Conservation (phyloP, 164 flowering plant genomes). For the Sedum album region DNA sequence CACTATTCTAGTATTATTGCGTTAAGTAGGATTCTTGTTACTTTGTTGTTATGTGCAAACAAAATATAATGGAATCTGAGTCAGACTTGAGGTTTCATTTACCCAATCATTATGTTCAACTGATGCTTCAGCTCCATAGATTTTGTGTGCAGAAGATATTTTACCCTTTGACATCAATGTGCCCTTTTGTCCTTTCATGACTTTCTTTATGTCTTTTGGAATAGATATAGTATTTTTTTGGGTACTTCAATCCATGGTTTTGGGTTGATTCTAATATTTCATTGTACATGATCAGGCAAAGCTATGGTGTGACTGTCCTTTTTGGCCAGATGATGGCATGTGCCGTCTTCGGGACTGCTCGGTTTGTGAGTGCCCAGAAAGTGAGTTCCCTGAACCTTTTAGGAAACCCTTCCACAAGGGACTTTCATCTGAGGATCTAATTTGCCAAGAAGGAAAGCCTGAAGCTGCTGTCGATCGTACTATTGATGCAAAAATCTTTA, state of each 20-base stretch:
- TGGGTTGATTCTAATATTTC: background rate
- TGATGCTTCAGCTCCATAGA: background rate
- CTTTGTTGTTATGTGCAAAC: background rate
- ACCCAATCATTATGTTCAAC: background rate
- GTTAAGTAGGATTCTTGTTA: background rate
- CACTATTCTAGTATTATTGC: background rate
- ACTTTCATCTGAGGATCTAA: slow-evolving; percentile 50
- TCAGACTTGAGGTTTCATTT: background rate
- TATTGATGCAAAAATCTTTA: slow-evolving; percentile 68
- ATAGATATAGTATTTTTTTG: background rate
- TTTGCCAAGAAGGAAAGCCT: slow-evolving; percentile 92
- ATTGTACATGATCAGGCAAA: slow-evolving; percentile 41
- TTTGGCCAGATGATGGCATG: slow-evolving; percentile 99
- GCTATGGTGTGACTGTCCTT: slow-evolving; percentile 96
- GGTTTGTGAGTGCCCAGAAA: slow-evolving; percentile 94
- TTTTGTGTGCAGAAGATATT: background rate
- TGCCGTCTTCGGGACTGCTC: slow-evolving; percentile 94
- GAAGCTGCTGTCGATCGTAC: slow-evolving; percentile 86
- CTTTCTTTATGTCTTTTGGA: background rate
- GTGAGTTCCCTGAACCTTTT: slow-evolving; percentile 80
- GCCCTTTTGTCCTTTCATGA: background rate
- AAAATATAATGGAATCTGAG: background rate
- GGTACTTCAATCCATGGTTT: background rate
- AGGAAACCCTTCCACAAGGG: slow-evolving; percentile 35
- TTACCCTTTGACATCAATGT: too few relatives aligned